Evolutionary conservation across 805 yeast genomes (phyloP), one percentile per base, ranked within the genome.

Genomic region (Cyberlindnera mississippiensis): DNA sequence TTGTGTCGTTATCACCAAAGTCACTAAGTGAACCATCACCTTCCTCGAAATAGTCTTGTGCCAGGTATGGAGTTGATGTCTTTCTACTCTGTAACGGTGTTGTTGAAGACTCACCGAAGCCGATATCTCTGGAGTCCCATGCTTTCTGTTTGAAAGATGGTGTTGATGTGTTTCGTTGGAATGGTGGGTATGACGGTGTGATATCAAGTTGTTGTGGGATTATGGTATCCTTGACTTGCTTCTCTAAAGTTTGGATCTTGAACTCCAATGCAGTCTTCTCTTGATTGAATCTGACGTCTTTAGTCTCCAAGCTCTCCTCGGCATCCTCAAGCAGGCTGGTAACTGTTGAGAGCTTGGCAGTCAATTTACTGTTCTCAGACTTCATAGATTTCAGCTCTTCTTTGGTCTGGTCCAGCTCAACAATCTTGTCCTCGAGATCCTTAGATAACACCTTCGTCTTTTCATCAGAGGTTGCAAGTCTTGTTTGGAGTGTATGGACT

Each of bases 21-120:
- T 39, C 46, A 24, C 49, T 49, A 28, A 44, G 30, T 19, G 46
- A 29, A 16, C 39, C 48, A 14, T 35, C 42, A 11, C 38, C 30
- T 13, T 40, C 49, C n/a, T 36, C 44, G 18, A 46, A 48, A 33
- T 49, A 51, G 6, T 39, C 52, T 15, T 44, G 42, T 13, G 39
- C 31, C 30, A 42, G 9, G 40, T 9, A 6, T 33, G 40, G 40
- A 17, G 43, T 35, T 7, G 57, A 53, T 10, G 55, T 17, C 46
- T 57, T 57, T 10, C 60, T 47, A 38, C 56, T 51, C 20, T 52
- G 56, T n/a, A 61, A 55, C 7, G 78, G 78, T 0, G 80, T 72
- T 4, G 53, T 56, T 6, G 78, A 69, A 1, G 78, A 67, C 49
- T 76, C 78, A 6, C 77, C 78, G 39, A 73, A 50, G 33, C 61